Evolutionary conservation across 768 basidiomycete genomes (phyloP).

Genomic region (Lactarius deliciosus): DNA sequence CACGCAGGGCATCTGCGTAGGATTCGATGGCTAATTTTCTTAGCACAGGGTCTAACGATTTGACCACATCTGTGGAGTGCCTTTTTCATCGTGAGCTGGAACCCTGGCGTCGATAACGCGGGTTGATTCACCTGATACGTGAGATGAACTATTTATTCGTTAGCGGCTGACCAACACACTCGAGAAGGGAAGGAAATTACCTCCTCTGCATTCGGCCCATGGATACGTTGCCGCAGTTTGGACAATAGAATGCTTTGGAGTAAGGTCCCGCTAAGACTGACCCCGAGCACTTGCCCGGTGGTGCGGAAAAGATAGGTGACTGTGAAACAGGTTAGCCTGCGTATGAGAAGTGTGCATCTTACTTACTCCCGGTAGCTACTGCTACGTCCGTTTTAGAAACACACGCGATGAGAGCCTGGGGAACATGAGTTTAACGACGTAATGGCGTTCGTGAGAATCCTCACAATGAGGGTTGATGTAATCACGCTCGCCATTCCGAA

Average conservation of each 20-base stretch:
- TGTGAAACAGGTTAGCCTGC: slow-evolving; percentile 35
- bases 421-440: slow-evolving; percentile 17
- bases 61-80: slow-evolving; percentile 72
- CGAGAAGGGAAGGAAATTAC: slow-evolving; percentile 39
- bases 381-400: slow-evolving; percentile 81
- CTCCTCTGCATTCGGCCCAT: slow-evolving; percentile 69
- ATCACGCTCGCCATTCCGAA: slow-evolving; percentile 84
- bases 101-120: slow-evolving; percentile 19
- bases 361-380: slow-evolving; percentile 87
- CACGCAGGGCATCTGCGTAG: slow-evolving; percentile 75
- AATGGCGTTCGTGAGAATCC: slow-evolving; percentile 33
- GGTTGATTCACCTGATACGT: slow-evolving; percentile 52
- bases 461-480: slow-evolving; percentile 81
- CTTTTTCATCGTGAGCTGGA: slow-evolving; percentile 38
- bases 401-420: slow-evolving; percentile 82
- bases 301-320: slow-evolving; percentile 94
- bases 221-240: slow-evolving; percentile 72
- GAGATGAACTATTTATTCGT: slow-evolving; percentile 60
- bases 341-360: slow-evolving; percentile 4
- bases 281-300: slow-evolving; percentile 93
- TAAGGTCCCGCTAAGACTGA: slow-evolving; percentile 82
- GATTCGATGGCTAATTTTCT: slow-evolving; percentile 67
- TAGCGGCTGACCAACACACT: slow-evolving; percentile 21
- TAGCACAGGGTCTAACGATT: slow-evolving; percentile 53
- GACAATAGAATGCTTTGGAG: slow-evolving; percentile 75